Percentiles rank a stretch among this genome's conserved stretches.
Conservation (phyloP, 2,329 filamentous ascomycete species). For the Beauveria australis region DNA sequence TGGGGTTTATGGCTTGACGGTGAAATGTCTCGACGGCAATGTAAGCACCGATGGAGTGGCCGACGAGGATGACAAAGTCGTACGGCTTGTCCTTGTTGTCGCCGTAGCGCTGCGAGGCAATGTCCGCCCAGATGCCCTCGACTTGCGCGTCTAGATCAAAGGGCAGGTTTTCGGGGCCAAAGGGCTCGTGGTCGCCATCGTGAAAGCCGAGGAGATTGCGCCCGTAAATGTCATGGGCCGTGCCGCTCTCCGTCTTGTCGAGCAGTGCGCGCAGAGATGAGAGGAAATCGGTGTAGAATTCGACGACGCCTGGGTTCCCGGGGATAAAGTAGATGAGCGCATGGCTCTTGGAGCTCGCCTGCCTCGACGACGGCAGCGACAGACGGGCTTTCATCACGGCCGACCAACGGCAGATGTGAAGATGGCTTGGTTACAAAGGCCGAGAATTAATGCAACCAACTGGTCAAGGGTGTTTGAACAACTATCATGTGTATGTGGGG, state of each 20-base stretch:
- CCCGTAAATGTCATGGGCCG: slow-evolving; percentile 47
- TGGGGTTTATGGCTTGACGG: slow-evolving; percentile 37
- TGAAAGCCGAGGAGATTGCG: slow-evolving; percentile 51
- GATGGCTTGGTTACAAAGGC: too few species aligned
- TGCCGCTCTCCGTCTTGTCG: slow-evolving; percentile 26
- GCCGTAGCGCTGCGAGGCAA: slow-evolving; percentile 25
- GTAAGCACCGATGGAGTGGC: slow-evolving; percentile 68
- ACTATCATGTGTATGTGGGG: background rate
- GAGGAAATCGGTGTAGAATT: slow-evolving; percentile 65
- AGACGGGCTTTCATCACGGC: slow-evolving; percentile 13
- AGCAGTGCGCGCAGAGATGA: slow-evolving; percentile 46
- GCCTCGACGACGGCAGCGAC: slow-evolving; percentile 22
- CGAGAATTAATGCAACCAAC: too few species aligned
- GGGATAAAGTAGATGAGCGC: slow-evolving; percentile 63
- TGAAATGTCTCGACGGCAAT: slow-evolving; percentile 61
- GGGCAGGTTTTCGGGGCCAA: slow-evolving; percentile 33
- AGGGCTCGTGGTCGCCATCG: slow-evolving; percentile 42
- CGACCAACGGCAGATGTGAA: too few species aligned
- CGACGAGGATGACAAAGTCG: slow-evolving; percentile 56
- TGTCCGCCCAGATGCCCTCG: slow-evolving; percentile 29
- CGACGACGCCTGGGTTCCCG: slow-evolving; percentile 68
- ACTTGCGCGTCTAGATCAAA: slow-evolving; percentile 49
- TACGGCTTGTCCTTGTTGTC: slow-evolving; percentile 26
- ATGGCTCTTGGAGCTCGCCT: slow-evolving; percentile 17
- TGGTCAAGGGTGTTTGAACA: too few species aligned